A percentile compares a stretch with the other conserved stretches of the same genome.
Evolutionary conservation across 352 stramenopile species (phyloP).

Genomic region (Phytopythium mirpurense): DNA sequence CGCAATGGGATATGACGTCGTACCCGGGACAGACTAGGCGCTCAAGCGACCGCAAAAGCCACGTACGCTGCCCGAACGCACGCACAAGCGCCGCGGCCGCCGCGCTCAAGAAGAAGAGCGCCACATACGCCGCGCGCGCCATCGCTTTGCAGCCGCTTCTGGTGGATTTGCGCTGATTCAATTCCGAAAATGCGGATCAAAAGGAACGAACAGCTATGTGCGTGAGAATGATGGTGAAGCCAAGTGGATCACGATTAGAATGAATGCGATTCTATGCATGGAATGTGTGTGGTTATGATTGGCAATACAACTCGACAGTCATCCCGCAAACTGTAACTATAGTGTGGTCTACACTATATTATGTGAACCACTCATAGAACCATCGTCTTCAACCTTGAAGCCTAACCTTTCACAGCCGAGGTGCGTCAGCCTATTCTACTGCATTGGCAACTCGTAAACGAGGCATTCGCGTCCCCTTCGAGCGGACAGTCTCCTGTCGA

Average conservation of each 20-base stretch:
- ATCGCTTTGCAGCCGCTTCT: constrained; percentile 3
- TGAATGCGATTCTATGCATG: neutral
- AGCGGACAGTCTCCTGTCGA: no score
- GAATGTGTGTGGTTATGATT: neutral
- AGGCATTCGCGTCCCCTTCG: no score
- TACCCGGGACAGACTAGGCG: no score
- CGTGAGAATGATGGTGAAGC: neutral
- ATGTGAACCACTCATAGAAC: no score
- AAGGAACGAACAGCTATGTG: no score
- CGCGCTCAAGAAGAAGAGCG: constrained; percentile 67
- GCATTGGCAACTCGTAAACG: no score
- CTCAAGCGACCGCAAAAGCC: neutral
- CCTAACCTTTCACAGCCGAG: no score
- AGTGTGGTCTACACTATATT: no score
- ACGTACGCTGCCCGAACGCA: constrained; percentile 50
- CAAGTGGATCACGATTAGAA: neutral
- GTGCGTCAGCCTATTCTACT: no score
- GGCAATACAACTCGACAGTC: neutral
- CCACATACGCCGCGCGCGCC: constrained; percentile 41
- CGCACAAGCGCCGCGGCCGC: constrained; percentile 44
- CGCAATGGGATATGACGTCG: no score
- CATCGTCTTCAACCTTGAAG: no score
- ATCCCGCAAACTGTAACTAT: no score
- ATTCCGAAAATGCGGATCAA: neutral
- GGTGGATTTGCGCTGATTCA: neutral